phyloP scores from a whole-genome alignment of 169 alveolate species.

The Eimeria praecox region DNA sequence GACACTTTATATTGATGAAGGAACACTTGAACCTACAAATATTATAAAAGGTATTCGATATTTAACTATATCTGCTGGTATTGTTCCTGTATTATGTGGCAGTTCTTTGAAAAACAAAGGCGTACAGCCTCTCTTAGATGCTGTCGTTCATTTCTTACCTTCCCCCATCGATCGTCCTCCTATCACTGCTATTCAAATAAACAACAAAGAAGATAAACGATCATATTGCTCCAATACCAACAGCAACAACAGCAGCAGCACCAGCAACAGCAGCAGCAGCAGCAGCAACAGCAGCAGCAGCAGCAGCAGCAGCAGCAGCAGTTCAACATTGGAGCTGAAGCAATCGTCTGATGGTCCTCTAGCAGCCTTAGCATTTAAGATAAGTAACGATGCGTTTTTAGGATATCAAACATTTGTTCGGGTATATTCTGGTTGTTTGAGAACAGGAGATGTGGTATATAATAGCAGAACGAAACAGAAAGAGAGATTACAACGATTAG shows the following conservation, averaged over 20 bases:
- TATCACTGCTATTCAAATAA: background rate
- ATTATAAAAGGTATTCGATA: conserved; percentile 89
- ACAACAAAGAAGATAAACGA: background rate
- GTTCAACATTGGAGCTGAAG: too few species aligned
- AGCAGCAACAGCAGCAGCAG: background rate
- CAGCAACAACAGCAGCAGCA: background rate
- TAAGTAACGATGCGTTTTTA: conserved; percentile 87
- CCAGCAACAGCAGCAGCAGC: background rate
- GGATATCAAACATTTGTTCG: conserved; percentile 83
- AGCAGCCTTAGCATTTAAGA: conserved; percentile 86
- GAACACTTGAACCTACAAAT: conserved; percentile 86
- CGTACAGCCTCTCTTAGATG: conserved; percentile 95
- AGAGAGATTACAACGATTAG: conserved; percentile 90
- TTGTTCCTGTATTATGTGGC: conserved; percentile 94
- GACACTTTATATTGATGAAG: conserved; percentile 91
- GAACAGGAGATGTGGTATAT: conserved; percentile 84
- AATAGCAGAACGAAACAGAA: conserved; percentile 89
- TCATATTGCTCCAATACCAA: background rate
- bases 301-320: background rate
- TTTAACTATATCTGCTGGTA: conserved; percentile 86
- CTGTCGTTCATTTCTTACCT: conserved; percentile 95
- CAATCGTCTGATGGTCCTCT: conserved; percentile 75
- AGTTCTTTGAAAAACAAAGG: conserved; percentile 96
- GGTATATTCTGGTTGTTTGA: conserved; percentile 88
- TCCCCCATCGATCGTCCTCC: conserved; percentile 89